Conservation (phyloP, 306 rosid genomes). For the Lablab purpureus region DNA sequence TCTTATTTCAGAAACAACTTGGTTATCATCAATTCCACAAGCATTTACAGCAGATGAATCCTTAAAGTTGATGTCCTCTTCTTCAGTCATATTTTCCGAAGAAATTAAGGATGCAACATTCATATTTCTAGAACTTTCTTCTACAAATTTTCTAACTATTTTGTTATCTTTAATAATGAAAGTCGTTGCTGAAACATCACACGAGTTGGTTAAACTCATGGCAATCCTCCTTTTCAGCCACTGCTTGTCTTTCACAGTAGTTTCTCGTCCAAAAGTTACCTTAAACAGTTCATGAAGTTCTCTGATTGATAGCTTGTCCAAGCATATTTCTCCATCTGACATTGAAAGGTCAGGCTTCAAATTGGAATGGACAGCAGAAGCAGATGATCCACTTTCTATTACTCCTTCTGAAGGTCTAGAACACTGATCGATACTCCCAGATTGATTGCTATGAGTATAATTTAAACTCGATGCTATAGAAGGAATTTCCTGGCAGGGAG, state of each 20-base stretch:
- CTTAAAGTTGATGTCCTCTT: conserved; percentile 49
- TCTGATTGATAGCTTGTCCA: conserved; percentile 85
- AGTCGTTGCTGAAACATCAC: conserved; percentile 76
- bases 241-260: conserved; percentile 90
- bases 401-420: conserved; percentile 68
- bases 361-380: conserved; percentile 60
- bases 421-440: conserved; percentile 61
- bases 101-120: conserved; percentile 45
- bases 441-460: conserved; percentile 56
- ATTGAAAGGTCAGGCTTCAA: conserved; percentile 61
- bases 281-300: conserved; percentile 91
- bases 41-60: conserved; percentile 55
- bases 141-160: conserved; percentile 58
- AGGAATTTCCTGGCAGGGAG: conserved; percentile 65
- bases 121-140: conserved; percentile 57
- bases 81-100: conserved; percentile 45
- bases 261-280: conserved; percentile 93
- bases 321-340: conserved; percentile 77
- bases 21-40: conserved; percentile 58
- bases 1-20: conserved; percentile 55
- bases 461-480: conserved; percentile 56
- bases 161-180: conserved; percentile 72
- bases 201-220: conserved; percentile 92
- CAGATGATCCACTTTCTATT: conserved; percentile 70
- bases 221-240: conserved; percentile 97